A percentile compares a stretch with the other conserved stretches of the same genome.
These are phyloP conservation scores for Rhytidiadelphus loreus DNA, from an alignment of 225 moss, liverwort and hornwort species.

Conservation along the genomic window DNA sequence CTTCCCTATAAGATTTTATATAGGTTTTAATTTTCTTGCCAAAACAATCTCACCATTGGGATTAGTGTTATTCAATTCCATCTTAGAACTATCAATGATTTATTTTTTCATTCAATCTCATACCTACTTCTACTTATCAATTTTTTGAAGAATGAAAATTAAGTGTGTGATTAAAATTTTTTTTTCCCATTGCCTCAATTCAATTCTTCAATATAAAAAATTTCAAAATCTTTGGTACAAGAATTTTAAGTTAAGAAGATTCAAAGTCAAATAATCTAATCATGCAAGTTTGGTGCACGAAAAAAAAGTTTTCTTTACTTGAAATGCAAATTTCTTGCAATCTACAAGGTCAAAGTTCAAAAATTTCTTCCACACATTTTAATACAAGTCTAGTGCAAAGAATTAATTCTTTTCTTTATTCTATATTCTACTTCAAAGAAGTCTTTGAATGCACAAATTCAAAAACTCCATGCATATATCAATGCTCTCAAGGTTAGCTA, in stretches of 20 bases:
- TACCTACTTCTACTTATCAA: not conserved
- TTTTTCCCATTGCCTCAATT: not conserved
- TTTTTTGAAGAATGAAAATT: not conserved
- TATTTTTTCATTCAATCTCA: not conserved
- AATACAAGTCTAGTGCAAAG: not conserved
- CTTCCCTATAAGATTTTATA: not conserved
- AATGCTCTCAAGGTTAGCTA: not conserved
- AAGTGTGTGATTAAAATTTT: not conserved
- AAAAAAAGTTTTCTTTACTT: not conserved
- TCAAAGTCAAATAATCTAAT: not conserved
- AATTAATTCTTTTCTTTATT: not conserved
- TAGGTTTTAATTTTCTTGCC: not conserved
- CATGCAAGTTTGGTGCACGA: not conserved
- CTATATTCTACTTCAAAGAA: not conserved
- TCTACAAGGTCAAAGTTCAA: not conserved
- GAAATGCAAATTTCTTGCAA: not conserved
- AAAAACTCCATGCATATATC: not conserved
- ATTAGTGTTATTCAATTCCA: not conserved
- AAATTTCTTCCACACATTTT: not conserved
- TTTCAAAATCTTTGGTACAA: not conserved
- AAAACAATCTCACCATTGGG: rapidly evolving
- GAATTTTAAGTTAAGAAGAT: not conserved
- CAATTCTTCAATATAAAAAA: not conserved
- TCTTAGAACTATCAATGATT: not conserved
- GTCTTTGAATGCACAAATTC: not conserved